These are phyloP conservation scores for Apostasia shenzhenica DNA, from an alignment of 106 monocot genomes.

Conservation along the genomic window DNA sequence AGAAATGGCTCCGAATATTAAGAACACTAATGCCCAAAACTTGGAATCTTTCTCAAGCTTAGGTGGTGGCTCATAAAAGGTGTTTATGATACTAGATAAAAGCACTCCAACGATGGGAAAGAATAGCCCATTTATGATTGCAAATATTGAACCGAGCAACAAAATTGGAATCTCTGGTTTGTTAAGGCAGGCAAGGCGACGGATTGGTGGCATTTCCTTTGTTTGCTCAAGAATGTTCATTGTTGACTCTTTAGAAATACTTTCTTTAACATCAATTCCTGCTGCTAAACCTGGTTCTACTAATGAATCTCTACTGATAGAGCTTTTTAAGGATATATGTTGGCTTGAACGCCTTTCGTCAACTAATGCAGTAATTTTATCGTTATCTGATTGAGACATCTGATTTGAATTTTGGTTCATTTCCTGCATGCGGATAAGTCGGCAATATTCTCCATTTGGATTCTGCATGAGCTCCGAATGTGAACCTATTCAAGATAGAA, in stretches of 20 bases:
- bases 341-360: too few relatives aligned
- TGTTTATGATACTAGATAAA: constrained; percentile 15
- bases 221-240: not conserved
- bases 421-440: constrained; percentile 28
- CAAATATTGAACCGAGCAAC: constrained; percentile 17
- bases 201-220: constrained; percentile 9
- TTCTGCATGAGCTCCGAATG: constrained; percentile 27
- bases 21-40: constrained; percentile 24
- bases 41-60: constrained; percentile 21
- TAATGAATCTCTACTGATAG: not conserved
- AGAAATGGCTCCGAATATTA: not conserved
- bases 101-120: constrained; percentile 24
- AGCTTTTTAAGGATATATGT: not conserved
- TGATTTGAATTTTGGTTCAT: not conserved
- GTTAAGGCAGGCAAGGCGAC: constrained; percentile 20
- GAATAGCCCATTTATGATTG: constrained; percentile 7
- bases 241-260: too few relatives aligned
- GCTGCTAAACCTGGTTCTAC: not conserved
- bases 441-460: constrained; percentile 25
- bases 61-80: constrained; percentile 18
- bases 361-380: not conserved
- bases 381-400: not conserved
- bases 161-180: constrained; percentile 25
- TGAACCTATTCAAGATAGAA: constrained; percentile 13
- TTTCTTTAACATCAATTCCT: not conserved